Evolutionary conservation across 2,329 filamentous ascomycete species (phyloP), one percentile per base, ranked within the genome.

Genomic region (Clarireedia monteithiana): DNA sequence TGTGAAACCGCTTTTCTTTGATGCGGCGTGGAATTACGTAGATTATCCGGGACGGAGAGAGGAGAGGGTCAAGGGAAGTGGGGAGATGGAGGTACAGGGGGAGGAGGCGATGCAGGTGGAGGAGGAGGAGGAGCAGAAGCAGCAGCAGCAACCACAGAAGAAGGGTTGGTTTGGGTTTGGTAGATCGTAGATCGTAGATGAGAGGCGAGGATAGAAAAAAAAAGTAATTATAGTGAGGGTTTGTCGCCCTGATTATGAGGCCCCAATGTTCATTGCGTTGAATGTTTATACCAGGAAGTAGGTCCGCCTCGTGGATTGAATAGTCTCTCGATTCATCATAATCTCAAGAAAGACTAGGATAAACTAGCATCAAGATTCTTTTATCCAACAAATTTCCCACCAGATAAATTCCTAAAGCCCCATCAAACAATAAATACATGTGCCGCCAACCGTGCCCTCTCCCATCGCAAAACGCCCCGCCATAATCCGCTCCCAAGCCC

Each of bases 11-110:
- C 78, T 97, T 36, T 97, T 97, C 77, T 82, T 97, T 58, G 94
- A 99, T 68, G 86, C 96, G 6, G 94, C 94, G 9, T 99, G 90
- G 88, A 97, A 97, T 70, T 97, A 96, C 69, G 91, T 99, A 60
- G 84, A 90, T 49, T 99, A 99, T 68, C 91, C 91, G 0, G 84
- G 84, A 36, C 83, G 83, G 63, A 63, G 71, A 34, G 67, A 69
- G 6, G 63, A 71, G 58, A 66, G 58, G 62, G 62, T 63, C 62
- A 63, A 64, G 61, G 64, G 56, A 39, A 63, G 61, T 57, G 62
- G 48, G 55, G 27, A 10, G 38, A 59, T 54, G 24, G 56, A 55
- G 46, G 40, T 42, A 20, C 20, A 20, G 20, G 20, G 20, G 6
- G 15, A 50, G 26, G 50, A 54, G 7, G 57, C 58, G 50, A 59